Evolutionary conservation across 108 stramenopile species (phyloP).

Genomic region (Fragilaria radians): DNA sequence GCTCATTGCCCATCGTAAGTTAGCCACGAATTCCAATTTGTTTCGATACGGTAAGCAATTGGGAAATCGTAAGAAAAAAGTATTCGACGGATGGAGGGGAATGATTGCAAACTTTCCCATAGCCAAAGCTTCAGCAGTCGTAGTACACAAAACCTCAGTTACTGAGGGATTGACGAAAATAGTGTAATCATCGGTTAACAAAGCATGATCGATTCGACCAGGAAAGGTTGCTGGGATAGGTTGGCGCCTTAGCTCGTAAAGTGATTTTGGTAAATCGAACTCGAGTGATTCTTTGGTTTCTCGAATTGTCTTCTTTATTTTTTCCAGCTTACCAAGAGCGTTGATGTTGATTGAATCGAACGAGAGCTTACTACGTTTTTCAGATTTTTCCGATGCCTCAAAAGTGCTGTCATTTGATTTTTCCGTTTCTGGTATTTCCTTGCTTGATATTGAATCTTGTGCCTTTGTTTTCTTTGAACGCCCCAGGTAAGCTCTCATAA

Average conservation of each 20-base stretch:
- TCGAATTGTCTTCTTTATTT: constrained; percentile 19
- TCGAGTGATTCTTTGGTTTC: constrained; percentile 36
- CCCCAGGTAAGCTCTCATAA: constrained; percentile 63
- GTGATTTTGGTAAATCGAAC: constrained; percentile 48
- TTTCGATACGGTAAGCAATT: constrained; percentile 71
- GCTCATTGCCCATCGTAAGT: constrained; percentile 51
- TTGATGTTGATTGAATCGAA: constrained; percentile 1
- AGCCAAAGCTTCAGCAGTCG: constrained; percentile 91
- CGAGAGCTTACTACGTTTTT: constrained; percentile 1
- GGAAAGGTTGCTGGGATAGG: constrained; percentile 44
- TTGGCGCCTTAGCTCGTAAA: constrained; percentile 48
- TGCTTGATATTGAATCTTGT: neutral
- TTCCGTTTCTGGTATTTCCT: neutral
- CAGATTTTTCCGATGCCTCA: constrained; percentile 46
- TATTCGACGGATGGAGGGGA: constrained; percentile 80
- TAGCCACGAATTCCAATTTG: constrained; percentile 67
- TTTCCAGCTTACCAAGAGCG: constrained; percentile 10
- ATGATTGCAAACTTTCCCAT: constrained; percentile 93
- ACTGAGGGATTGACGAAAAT: constrained; percentile 89
- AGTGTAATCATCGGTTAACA: constrained; percentile 61
- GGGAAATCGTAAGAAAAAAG: constrained; percentile 81
- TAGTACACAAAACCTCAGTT: constrained; percentile 92
- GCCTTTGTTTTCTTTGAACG: constrained; percentile 11
- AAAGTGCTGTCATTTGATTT: constrained; percentile 17
- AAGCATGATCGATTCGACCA: constrained; percentile 77